phyloP scores from a whole-genome alignment of 371 early-diverging fungal species.

The Actinomortierella wolfii region DNA sequence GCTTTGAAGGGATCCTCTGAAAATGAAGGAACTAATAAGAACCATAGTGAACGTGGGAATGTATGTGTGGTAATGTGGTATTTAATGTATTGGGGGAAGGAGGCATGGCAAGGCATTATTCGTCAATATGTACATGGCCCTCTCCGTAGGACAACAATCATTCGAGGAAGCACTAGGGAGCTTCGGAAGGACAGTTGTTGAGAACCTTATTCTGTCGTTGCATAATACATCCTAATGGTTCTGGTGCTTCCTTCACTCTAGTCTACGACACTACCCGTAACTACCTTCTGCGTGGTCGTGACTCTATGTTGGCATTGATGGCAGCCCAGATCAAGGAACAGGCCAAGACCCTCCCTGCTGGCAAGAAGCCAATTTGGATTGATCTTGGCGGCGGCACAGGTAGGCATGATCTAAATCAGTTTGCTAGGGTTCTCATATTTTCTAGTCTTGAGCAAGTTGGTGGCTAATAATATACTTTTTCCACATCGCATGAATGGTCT shows the following conservation, averaged over 20 bases:
- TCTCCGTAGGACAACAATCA: no score
- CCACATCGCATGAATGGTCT: no score
- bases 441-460: not conserved
- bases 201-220: no score
- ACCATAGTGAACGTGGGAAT: no score
- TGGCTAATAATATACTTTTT: not conserved
- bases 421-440: no score
- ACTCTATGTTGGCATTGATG: conserved; percentile 78
- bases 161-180: no score
- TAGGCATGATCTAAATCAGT: conserved; percentile 33
- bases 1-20: no score
- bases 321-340: conserved; percentile 76
- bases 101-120: not conserved
- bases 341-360: conserved; percentile 36
- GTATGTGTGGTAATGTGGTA: conserved; percentile 11
- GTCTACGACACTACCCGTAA: conserved; percentile 68
- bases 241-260: conserved; percentile 13
- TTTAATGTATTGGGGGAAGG: not conserved
- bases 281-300: conserved; percentile 76
- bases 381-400: conserved; percentile 90
- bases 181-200: no score
- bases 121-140: no score
- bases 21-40: no score
- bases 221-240: not conserved
- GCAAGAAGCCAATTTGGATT: conserved; percentile 68